Percentiles rank a stretch among this genome's conserved stretches.
These are phyloP conservation scores for Sporothrix dimorphospora DNA, from an alignment of 2,329 filamentous ascomycete genomes.

Conservation along the genomic window DNA sequence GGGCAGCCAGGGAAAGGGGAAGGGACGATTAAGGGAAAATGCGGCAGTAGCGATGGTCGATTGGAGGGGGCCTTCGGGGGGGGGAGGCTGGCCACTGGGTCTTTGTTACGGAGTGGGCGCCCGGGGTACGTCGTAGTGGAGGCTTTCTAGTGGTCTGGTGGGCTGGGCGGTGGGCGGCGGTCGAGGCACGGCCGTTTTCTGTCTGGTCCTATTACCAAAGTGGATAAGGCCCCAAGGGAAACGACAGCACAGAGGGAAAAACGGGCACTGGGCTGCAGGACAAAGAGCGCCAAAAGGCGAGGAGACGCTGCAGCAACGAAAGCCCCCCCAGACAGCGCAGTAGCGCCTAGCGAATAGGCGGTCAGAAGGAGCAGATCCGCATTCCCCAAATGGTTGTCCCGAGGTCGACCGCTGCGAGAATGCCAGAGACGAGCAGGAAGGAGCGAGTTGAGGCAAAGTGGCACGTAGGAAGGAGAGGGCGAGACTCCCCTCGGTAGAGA, in stretches of 20 bases:
- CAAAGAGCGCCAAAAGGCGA: slow-evolving; percentile 11
- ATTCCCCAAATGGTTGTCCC: slow-evolving; percentile 19
- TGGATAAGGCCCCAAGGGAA: slow-evolving; percentile 1
- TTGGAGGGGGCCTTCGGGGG: too few relatives aligned
- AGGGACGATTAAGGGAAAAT: slow-evolving; percentile 12
- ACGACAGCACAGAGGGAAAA: background rate
- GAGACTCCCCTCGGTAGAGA: background rate
- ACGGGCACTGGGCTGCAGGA: slow-evolving; percentile 17
- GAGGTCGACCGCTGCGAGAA: slow-evolving; percentile 22
- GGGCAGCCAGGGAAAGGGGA: background rate
- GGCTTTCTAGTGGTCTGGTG: background rate
- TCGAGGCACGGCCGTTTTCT: slow-evolving; percentile 16
- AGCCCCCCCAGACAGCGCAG: background rate
- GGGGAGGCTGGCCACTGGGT: background rate
- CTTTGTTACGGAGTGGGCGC: background rate
- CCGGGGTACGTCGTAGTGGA: slow-evolving; percentile 12
- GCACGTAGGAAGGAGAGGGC: background rate
- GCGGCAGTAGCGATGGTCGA: slow-evolving; percentile 16
- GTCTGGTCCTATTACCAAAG: slow-evolving; percentile 16
- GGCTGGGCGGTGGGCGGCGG: slow-evolving; percentile 9
- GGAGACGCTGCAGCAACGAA: slow-evolving; percentile 8
- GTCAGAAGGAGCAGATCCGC: slow-evolving; percentile 16
- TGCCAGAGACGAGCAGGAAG: slow-evolving; percentile 8
- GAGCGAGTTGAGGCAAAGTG: background rate
- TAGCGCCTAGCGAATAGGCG: slow-evolving; percentile 20